Evolutionary conservation across 2,329 filamentous ascomycete species (phyloP), one percentile per base, ranked within the genome.

Genomic region (Penicillium hesseltinei): DNA sequence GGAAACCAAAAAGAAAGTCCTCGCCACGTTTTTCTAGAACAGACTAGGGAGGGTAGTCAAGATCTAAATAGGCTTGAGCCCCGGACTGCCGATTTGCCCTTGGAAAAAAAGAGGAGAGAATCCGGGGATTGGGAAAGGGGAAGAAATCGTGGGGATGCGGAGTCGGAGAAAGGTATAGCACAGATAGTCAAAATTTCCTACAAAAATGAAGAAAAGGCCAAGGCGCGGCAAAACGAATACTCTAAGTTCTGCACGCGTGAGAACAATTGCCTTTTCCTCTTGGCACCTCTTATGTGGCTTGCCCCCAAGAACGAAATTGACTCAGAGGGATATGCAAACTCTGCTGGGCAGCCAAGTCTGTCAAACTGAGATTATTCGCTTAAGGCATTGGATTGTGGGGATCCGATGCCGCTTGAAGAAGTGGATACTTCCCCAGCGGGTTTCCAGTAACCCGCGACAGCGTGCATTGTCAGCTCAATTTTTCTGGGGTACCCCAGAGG

Each of bases 161-260:
- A 57, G 45, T 55, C 61, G 59, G 62, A 64, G 62, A 65, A 65
- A 58, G 45, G 55, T 61, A 64, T 64, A 65, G 54, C 58, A 38
- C 60, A 50, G 38, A 11, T 38, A n/a, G 21, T 19, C 21, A 23
- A 55, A 51, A 43, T 23, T 5, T 23, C 29, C 1, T 54, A 9
- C 13, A 19, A 19, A 23, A 13, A 35, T 27, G 42, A 33, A 47
- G n/a, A 35, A 39, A 39, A 17, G 55, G 55, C 51, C 54, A 58
- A 57, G 54, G 19, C 9, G 57, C 63, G 63, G 62, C 54, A 65
- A 64, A 65, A 63, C 62, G 60, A 63, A 57, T 53, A 38, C 19
- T 52, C 44, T 5, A 42, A 35, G 35, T 23, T 46, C 11, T 21
- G n/a, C 6, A 21, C 40, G 44, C 25, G 25, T 25, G 31, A 54